These are phyloP conservation scores for Neoboletus magnificus DNA, from an alignment of 768 basidiomycete species.

Conservation along the genomic window DNA sequence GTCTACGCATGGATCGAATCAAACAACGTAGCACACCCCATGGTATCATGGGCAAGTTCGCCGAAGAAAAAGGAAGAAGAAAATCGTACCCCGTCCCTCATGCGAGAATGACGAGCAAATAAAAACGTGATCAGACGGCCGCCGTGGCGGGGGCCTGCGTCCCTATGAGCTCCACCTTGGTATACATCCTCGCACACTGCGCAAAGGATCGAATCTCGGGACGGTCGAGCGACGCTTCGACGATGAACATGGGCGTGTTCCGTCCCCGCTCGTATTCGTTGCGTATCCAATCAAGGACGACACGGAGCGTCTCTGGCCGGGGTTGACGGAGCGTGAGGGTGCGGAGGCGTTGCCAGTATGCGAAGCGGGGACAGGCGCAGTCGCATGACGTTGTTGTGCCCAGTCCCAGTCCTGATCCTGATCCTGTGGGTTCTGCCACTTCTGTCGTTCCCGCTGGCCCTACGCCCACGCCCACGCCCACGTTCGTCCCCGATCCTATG, in stretches of 20 bases:
- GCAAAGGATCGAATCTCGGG: conserved; percentile 18
- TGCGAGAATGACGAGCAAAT: background rate
- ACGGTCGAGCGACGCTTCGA: conserved; percentile 17
- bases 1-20: background rate
- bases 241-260: conserved; percentile 11
- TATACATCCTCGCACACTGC: conserved; percentile 5
- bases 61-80: background rate
- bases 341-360: conserved; percentile 19
- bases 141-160: background rate
- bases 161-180: conserved; percentile 16
- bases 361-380: conserved; percentile 3
- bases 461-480: background rate
- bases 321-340: conserved; percentile 24
- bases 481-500: background rate
- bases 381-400: background rate
- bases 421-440: background rate
- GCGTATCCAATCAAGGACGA: conserved; percentile 22
- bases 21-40: background rate
- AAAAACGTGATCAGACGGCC: conserved; percentile 1
- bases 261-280: conserved; percentile 10
- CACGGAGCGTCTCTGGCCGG: conserved; percentile 18
- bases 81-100: background rate
- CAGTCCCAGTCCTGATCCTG: background rate
- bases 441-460: background rate
- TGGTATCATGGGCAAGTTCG: background rate